phyloP scores from a whole-genome alignment of 176 grass and related monocot species.

The Panicum miliaceum region DNA sequence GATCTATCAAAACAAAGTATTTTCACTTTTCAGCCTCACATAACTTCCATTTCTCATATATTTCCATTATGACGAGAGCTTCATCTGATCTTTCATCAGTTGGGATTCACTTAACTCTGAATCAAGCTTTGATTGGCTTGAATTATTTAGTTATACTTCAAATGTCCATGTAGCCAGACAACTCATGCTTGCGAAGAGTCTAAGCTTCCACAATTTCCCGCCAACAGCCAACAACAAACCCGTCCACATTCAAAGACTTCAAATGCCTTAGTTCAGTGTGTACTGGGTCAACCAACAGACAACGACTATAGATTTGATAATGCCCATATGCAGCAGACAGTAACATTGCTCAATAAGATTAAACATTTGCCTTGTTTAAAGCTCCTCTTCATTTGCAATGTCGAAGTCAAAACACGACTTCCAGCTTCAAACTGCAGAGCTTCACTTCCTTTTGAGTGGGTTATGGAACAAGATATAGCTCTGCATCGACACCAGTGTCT shows the following conservation, averaged over 20 bases:
- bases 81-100: slow-evolving; percentile 35
- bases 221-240: slow-evolving; percentile 82
- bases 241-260: slow-evolving; percentile 80
- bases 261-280: slow-evolving; percentile 74
- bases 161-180: slow-evolving; percentile 87
- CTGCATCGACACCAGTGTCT: too few species aligned
- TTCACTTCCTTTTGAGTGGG: too few species aligned
- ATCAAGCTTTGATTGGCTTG: slow-evolving; percentile 43
- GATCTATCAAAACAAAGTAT: too few species aligned
- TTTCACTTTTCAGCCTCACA: too few species aligned
- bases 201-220: slow-evolving; percentile 93
- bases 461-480: too few species aligned
- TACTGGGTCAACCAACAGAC: slow-evolving; percentile 67
- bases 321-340: slow-evolving; percentile 60
- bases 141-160: slow-evolving; percentile 87
- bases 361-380: too few species aligned
- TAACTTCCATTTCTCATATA: not conserved
- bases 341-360: not conserved
- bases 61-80: not conserved
- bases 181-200: slow-evolving; percentile 79
- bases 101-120: not conserved
- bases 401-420: too few species aligned
- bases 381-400: too few species aligned
- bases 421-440: too few species aligned
- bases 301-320: slow-evolving; percentile 64